Evolutionary conservation across 345 rosid genomes (phyloP), one percentile per base, ranked within the genome.

Genomic region (Noccaea bulbosa): DNA sequence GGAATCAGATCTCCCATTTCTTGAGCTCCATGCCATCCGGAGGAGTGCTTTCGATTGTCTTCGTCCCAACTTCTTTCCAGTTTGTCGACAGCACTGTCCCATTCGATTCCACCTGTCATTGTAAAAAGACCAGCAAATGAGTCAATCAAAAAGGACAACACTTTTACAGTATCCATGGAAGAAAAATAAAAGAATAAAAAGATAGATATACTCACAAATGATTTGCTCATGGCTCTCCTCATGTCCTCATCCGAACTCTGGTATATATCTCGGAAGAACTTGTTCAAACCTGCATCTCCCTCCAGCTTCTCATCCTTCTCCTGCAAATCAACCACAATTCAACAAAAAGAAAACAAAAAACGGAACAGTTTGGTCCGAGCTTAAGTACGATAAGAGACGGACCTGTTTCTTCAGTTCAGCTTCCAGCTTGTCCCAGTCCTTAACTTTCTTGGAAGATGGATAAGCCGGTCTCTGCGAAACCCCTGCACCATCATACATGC

Each of bases 251-350:
- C 92, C 0, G 93, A 92, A 81, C 75, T 86, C 10, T 80, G 59
- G 63, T 91, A 94, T 54, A 94, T 94, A 5, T 81, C 96, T 20
- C 83, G 87, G 87, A 95, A 92, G 77, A 95, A 85, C 67, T 85
- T 92, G 86, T 95, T 95, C 84, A 94, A 71, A 20, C 88, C 99
- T 2, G 99, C 99, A 72, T 94, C 99, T 61, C 98, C 99, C 52
- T 92, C 97, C 27, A 95, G 77, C 67, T 89, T 89, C 78, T 95
- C 99, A 8, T 95, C 97, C 81, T 92, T 95, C 76, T 95, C 99
- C 99, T 94, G 85, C 59, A 79, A 74, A 51, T 22, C 55, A 46
- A 49, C 51, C 58, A 37, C 49, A 14, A 2, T 30, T 5, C 15
- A 73, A 7, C 38, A 24, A 47, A 45, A 11, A 37, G 44, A 35